Percentiles rank a stretch among this genome's conserved stretches.
Conservation (phyloP, 2,329 filamentous ascomycete species). For the Chrysosporium keratinophilum region DNA sequence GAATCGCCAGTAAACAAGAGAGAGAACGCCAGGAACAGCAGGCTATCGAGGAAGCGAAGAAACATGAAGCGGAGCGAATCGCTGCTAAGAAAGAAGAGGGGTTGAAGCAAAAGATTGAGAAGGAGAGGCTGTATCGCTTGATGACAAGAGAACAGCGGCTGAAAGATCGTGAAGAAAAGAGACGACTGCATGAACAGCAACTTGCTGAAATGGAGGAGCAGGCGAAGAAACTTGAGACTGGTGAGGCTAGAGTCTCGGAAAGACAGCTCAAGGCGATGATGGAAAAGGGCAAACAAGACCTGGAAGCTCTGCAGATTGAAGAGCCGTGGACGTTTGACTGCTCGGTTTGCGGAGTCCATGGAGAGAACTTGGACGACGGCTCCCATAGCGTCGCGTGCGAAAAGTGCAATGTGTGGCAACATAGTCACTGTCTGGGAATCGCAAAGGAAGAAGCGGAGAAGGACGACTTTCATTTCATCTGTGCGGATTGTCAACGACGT, state of each 20-base stretch:
- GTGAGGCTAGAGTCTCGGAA: conserved; percentile 58
- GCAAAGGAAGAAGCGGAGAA: conserved; percentile 67
- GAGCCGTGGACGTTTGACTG: conserved; percentile 94
- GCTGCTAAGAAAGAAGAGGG: conserved; percentile 52
- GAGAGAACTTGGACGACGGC: conserved; percentile 81
- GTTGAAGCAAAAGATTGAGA: conserved; percentile 53
- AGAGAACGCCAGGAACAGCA: conserved; percentile 65
- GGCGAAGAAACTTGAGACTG: conserved; percentile 49
- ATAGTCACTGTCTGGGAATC: conserved; percentile 82
- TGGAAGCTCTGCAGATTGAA: conserved; percentile 63
- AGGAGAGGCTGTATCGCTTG: conserved; percentile 67
- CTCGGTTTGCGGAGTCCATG: conserved; percentile 72
- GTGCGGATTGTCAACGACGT: conserved; percentile 62
- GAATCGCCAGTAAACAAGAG: conserved; percentile 72
- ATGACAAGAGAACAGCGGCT: conserved; percentile 77
- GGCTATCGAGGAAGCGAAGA: conserved; percentile 58
- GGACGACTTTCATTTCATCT: conserved; percentile 80
- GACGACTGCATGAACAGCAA: conserved; percentile 74
- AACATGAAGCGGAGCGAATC: conserved; percentile 52
- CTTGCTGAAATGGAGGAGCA: conserved; percentile 68
- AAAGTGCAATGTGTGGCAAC: conserved; percentile 90
- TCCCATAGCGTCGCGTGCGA: conserved; percentile 91
- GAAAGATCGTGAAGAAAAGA: conserved; percentile 73
- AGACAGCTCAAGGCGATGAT: conserved; percentile 73
- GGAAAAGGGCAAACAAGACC: conserved; percentile 64